These are phyloP conservation scores for Ceratobasidium sp. DNA, from an alignment of 1,284 basidiomycete species.

Conservation along the genomic window DNA sequence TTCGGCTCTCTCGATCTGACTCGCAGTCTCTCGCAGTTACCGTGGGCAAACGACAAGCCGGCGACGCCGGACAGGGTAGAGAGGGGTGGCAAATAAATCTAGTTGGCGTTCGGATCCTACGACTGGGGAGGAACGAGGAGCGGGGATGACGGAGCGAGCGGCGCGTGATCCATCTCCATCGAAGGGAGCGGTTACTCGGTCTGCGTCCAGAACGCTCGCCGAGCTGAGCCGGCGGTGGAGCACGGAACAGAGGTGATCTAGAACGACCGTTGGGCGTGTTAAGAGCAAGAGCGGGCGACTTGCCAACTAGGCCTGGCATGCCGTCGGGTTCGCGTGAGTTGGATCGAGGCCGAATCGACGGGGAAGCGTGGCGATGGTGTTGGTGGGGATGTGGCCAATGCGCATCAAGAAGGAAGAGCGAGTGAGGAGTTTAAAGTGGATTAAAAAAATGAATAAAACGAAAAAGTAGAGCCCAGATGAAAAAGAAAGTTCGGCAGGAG, in stretches of 20 bases:
- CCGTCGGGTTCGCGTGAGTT: too few relatives aligned
- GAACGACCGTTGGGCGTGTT: slow-evolving; percentile 74
- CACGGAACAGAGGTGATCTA: slow-evolving; percentile 58
- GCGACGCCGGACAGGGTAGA: slow-evolving; percentile 36
- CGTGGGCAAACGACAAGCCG: neutral
- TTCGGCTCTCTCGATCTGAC: neutral
- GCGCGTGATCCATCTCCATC: slow-evolving; percentile 83
- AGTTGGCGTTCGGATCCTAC: slow-evolving; percentile 31
- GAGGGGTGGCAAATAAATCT: slow-evolving; percentile 45
- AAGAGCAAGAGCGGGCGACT: slow-evolving; percentile 80
- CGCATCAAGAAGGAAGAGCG: too few relatives aligned
- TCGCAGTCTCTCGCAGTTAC: too few relatives aligned
- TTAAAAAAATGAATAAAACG: too few relatives aligned
- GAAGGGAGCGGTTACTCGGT: slow-evolving; percentile 79
- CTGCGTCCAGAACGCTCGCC: slow-evolving; percentile 74
- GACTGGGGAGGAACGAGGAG: slow-evolving; percentile 75
- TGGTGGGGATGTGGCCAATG: too few relatives aligned
- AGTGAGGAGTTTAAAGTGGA: too few relatives aligned
- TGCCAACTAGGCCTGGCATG: too few relatives aligned
- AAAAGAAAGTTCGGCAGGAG: too few relatives aligned
- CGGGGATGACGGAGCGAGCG: slow-evolving; percentile 64
- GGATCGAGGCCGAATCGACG: too few relatives aligned
- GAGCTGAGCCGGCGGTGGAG: slow-evolving; percentile 79
- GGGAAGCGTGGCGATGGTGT: too few relatives aligned
- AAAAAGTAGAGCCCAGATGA: too few relatives aligned